phyloP scores from a whole-genome alignment of 345 rosid species.

The Citrus australasica region DNA sequence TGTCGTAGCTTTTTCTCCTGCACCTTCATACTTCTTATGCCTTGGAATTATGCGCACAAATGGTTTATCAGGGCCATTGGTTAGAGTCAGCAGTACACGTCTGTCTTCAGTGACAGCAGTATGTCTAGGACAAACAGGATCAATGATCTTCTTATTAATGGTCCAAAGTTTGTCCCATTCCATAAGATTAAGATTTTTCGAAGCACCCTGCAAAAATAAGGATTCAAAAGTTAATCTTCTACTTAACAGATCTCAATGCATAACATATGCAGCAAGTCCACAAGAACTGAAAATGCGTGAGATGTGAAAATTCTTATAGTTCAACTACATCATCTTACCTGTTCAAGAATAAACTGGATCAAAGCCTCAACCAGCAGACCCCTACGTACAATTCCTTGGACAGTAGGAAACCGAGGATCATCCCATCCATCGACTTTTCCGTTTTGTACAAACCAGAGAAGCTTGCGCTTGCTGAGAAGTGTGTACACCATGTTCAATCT shows the following conservation, averaged over 20 bases:
- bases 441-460: conserved; percentile 86
- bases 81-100: conserved; percentile 66
- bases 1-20: conserved; percentile 89
- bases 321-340: conserved; percentile 37
- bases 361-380: conserved; percentile 83
- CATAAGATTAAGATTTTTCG: conserved; percentile 93
- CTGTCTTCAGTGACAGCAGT: conserved; percentile 86
- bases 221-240: neutral
- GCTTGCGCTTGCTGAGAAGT: conserved; percentile 88
- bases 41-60: conserved; percentile 77
- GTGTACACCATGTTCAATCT: conserved; percentile 81
- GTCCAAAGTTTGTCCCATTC: conserved; percentile 99
- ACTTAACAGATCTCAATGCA: neutral
- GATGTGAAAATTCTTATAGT: neutral
- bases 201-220: conserved; percentile 48
- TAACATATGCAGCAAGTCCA: neutral
- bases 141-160: conserved; percentile 87
- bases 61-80: conserved; percentile 65
- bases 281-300: neutral
- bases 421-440: conserved; percentile 93
- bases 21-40: conserved; percentile 89
- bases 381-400: conserved; percentile 89
- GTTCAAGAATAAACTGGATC: conserved; percentile 85
- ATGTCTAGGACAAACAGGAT: conserved; percentile 96
- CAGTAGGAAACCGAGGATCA: conserved; percentile 89